A percentile compares a stretch with the other conserved stretches of the same genome.
Evolutionary conservation across 2,329 filamentous ascomycete genomes (phyloP).

Genomic region (Trichoderma koningii): DNA sequence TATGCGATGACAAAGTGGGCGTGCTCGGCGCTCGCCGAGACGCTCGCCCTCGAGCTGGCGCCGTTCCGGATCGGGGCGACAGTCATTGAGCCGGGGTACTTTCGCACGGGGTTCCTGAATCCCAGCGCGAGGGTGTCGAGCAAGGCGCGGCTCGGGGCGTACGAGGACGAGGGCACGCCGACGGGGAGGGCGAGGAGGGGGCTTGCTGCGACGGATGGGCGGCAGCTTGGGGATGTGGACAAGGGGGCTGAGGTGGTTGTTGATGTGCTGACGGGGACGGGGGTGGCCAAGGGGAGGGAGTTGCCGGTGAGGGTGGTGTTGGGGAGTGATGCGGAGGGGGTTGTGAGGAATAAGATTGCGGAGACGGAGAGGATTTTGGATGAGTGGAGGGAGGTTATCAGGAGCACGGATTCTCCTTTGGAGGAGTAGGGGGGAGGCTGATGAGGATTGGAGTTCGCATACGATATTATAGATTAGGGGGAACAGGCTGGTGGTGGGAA

Average conservation of each 20-base stretch:
- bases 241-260: constrained; percentile 57
- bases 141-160: constrained; percentile 39
- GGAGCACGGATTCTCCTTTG: constrained; percentile 34
- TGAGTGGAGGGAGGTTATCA: constrained; percentile 48
- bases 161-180: constrained; percentile 37
- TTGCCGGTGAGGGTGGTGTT: constrained; percentile 58
- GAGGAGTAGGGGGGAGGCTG: not conserved
- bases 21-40: constrained; percentile 48
- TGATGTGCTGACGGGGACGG: constrained; percentile 56
- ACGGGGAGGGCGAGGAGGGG: constrained; percentile 35
- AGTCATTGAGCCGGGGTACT: constrained; percentile 55
- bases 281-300: constrained; percentile 49
- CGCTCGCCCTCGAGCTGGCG: constrained; percentile 46
- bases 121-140: constrained; percentile 35
- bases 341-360: constrained; percentile 48
- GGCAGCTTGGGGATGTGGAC: constrained; percentile 57
- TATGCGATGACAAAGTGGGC: constrained; percentile 51
- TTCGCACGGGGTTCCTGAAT: constrained; percentile 54
- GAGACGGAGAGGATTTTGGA: constrained; percentile 47
- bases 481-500: not conserved
- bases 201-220: constrained; percentile 45
- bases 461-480: not conserved
- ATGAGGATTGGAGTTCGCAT: not conserved
- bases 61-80: constrained; percentile 49
- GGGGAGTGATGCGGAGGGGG: constrained; percentile 52